These are phyloP conservation scores for Rhizophora mangle DNA, from an alignment of 345 rosid genomes.

Conservation along the genomic window DNA sequence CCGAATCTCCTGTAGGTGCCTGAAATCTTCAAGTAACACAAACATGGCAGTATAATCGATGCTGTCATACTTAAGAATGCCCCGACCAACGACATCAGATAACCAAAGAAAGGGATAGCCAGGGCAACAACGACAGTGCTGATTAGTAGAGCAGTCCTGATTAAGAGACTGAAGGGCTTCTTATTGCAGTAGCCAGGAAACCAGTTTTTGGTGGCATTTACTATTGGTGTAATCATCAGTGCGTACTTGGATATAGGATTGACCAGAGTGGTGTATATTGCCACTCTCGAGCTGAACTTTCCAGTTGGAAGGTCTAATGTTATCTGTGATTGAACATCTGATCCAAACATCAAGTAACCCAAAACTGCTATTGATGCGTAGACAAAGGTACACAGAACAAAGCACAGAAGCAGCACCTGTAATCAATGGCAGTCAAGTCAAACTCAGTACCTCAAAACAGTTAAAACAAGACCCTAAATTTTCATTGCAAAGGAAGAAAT, in stretches of 20 bases:
- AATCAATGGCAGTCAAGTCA: not conserved
- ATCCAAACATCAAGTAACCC: conserved; percentile 28
- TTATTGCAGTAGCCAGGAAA: conserved; percentile 15
- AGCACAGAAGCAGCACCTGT: conserved; percentile 30
- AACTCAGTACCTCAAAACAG: not conserved
- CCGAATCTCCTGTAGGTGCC: conserved; percentile 13
- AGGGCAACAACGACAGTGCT: conserved; percentile 22
- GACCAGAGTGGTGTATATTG: conserved; percentile 22
- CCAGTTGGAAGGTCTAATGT: conserved; percentile 24
- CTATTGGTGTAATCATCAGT: conserved; percentile 23
- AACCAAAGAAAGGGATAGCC: conserved; percentile 20
- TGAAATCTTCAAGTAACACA: conserved; percentile 24
- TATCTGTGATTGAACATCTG: conserved; percentile 24
- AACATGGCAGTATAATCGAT: conserved; percentile 17
- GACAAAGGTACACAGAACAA: conserved; percentile 11
- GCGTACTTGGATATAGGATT: conserved; percentile 30
- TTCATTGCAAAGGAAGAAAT: not conserved
- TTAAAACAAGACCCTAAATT: not conserved
- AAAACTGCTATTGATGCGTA: conserved; percentile 29
- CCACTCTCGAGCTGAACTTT: conserved; percentile 20
- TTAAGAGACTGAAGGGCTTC: conserved; percentile 3
- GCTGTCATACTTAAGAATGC: conserved; percentile 24
- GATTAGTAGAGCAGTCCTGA: conserved; percentile 11
- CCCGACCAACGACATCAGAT: conserved; percentile 25
- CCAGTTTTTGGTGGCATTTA: conserved; percentile 13